phyloP scores from a whole-genome alignment of 805 yeast species.

The Debaryomyces prosopidis region DNA sequence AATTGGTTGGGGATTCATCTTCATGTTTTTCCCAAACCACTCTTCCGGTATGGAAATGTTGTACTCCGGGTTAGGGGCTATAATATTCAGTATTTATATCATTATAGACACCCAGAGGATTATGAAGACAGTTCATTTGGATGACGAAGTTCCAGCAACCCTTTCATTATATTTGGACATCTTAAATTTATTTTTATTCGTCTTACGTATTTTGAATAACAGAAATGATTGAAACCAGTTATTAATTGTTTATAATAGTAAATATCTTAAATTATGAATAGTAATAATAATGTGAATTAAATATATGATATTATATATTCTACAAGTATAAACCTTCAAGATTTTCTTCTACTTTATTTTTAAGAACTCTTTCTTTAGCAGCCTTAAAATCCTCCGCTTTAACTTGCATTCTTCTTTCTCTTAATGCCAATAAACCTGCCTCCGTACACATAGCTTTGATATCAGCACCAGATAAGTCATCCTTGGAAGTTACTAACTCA shows the following conservation, averaged over 20 bases:
- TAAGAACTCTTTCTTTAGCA: constrained; percentile 93
- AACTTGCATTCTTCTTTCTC: constrained; percentile 98
- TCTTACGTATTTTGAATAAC: constrained; percentile 60
- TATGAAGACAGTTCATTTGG: constrained; percentile 72
- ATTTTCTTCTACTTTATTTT: constrained; percentile 95
- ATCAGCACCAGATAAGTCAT: constrained; percentile 95
- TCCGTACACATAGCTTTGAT: constrained; percentile 97
- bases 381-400: constrained; percentile 89
- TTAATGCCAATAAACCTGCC: constrained; percentile 91
- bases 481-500: constrained; percentile 85
- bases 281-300: not conserved
- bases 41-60: constrained; percentile 58
- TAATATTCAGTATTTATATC: constrained; percentile 69
- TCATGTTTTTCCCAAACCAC: constrained; percentile 57
- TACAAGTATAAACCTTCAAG: constrained; percentile 88
- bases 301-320: constrained; percentile 1
- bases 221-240: constrained; percentile 11
- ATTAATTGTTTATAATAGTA: not conserved
- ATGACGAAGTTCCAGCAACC: constrained; percentile 83
- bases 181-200: constrained; percentile 74
- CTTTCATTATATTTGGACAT: constrained; percentile 79
- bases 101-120: constrained; percentile 81
- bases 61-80: constrained; percentile 73
- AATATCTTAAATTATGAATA: not conserved
- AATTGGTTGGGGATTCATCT: constrained; percentile 70